Evolutionary conservation across 305 asterid genomes (phyloP).

Genomic region (Solanum hybrid): DNA sequence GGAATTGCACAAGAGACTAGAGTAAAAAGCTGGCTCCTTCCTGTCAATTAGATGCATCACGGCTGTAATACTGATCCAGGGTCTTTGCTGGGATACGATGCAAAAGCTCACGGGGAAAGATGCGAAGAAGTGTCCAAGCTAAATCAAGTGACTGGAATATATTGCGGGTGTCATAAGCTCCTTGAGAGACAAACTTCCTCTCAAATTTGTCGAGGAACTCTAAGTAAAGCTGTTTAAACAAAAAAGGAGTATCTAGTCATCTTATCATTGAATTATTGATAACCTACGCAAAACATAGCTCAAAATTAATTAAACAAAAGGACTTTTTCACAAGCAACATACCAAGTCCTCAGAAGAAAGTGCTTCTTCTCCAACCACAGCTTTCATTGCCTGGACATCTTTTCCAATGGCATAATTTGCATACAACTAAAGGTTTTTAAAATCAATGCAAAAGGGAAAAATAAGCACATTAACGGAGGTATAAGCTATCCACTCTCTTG

Average conservation of each 20-base stretch:
- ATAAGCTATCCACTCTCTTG: not conserved
- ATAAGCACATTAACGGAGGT: not conserved
- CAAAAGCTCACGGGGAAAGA: slow-evolving; percentile 93
- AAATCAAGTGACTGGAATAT: slow-evolving; percentile 92
- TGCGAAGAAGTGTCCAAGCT: slow-evolving; percentile 97
- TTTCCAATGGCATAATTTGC: slow-evolving; percentile 98
- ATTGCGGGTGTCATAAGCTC: slow-evolving; percentile 97
- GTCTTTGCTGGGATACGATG: slow-evolving; percentile 99
- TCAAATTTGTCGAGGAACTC: slow-evolving; percentile 97
- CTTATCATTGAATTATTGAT: not conserved
- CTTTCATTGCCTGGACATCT: slow-evolving; percentile 99
- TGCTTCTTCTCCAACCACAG: slow-evolving; percentile 99
- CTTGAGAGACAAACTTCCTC: slow-evolving; percentile 93
- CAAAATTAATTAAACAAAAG: not conserved
- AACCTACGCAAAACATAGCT: not conserved
- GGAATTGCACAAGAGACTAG: no score
- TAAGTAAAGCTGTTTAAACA: slow-evolving; percentile 59
- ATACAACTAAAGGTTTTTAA: slow-evolving; percentile 44
- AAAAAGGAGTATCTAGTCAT: not conserved
- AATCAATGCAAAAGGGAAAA: not conserved
- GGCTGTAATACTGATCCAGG: slow-evolving; percentile 73
- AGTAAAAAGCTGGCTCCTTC: no score
- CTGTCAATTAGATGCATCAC: slow-evolving; percentile 59
- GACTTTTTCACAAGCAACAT: slow-evolving; percentile 4
- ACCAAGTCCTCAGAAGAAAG: slow-evolving; percentile 99